phyloP scores from a whole-genome alignment of 768 basidiomycete genomes.

The Mycena albidolilacea region DNA sequence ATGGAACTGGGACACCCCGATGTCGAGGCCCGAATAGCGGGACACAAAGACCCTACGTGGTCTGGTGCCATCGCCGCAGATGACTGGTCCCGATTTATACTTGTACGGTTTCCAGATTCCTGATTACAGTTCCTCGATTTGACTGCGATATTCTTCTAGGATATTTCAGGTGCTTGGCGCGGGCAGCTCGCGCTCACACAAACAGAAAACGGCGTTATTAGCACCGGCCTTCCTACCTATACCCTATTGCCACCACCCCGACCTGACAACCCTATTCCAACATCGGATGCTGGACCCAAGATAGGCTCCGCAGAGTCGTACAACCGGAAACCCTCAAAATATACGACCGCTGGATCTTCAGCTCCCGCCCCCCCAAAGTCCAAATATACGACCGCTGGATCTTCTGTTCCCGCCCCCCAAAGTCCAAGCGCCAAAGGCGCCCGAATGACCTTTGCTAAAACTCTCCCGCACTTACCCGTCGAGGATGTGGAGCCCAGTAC shows the following conservation, averaged over 20 bases:
- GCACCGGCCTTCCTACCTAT: slow-evolving; percentile 21
- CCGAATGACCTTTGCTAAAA: neutral
- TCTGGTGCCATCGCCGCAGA: neutral
- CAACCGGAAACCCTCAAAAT: slow-evolving; percentile 14
- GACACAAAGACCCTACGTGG: neutral
- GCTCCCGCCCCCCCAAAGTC: neutral
- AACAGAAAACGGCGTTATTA: neutral
- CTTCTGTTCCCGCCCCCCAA: neutral
- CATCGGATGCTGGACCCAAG: neutral
- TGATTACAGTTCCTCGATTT: neutral
- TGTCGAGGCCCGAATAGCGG: neutral
- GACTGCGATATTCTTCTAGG: slow-evolving; percentile 11
- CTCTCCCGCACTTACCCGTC: neutral
- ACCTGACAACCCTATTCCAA: too few species aligned
- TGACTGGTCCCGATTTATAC: neutral
- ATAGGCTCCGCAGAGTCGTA: slow-evolving; percentile 11
- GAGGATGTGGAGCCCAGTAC: neutral
- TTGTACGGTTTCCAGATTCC: neutral
- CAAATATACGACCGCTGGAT: neutral
- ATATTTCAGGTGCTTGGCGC: slow-evolving; percentile 35
- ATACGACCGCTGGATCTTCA: neutral
- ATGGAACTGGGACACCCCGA: slow-evolving; percentile 23
- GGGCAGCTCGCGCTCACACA: slow-evolving; percentile 25
- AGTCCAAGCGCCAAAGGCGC: slow-evolving; percentile 2
- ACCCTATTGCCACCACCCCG: neutral